A percentile compares a stretch with the other conserved stretches of the same genome.
Conservation (phyloP, 2,329 filamentous ascomycete species). For the Thelonectria blattea region DNA sequence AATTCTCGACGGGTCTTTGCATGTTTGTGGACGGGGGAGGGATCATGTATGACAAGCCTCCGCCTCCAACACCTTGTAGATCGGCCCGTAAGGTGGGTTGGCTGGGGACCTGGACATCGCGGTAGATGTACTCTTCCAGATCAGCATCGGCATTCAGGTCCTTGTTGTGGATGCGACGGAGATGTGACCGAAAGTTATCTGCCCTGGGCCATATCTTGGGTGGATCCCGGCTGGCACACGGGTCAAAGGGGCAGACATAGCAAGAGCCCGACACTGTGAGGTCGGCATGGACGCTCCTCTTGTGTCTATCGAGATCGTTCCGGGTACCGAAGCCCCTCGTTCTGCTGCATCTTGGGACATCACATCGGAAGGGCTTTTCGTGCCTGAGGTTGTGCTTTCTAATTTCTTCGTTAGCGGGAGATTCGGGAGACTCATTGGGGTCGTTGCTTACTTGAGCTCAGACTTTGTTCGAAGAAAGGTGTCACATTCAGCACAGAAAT, state of each 20-base stretch:
- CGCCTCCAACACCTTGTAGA: slow-evolving; percentile 39
- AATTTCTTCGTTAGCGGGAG: slow-evolving; percentile 26
- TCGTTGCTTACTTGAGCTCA: slow-evolving; percentile 57
- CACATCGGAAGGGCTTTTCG: slow-evolving; percentile 69
- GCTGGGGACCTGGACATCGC: slow-evolving; percentile 22
- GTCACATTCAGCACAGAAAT: slow-evolving; percentile 49
- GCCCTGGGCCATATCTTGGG: slow-evolving; percentile 77
- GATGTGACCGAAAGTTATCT: slow-evolving; percentile 87
- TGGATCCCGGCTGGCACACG: slow-evolving; percentile 31
- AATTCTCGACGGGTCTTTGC: slow-evolving; percentile 20
- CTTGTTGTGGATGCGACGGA: slow-evolving; percentile 68
- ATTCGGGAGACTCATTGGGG: background rate
- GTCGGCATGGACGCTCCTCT: slow-evolving; percentile 71
- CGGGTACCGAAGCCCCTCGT: slow-evolving; percentile 75
- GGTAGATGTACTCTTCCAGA: slow-evolving; percentile 44
- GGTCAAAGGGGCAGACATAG: slow-evolving; percentile 36
- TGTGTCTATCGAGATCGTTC: slow-evolving; percentile 85
- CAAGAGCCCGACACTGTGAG: slow-evolving; percentile 33
- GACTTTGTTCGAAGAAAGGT: slow-evolving; percentile 57
- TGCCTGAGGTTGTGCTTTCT: slow-evolving; percentile 81
- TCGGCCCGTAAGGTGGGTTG: slow-evolving; percentile 28
- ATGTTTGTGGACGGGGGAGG: slow-evolving; percentile 21
- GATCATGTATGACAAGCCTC: slow-evolving; percentile 36
- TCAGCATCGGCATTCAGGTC: slow-evolving; percentile 46
- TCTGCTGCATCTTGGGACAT: slow-evolving; percentile 60